Conservation (phyloP, 164 flowering plant species). For the Amborella trichopoda region DNA sequence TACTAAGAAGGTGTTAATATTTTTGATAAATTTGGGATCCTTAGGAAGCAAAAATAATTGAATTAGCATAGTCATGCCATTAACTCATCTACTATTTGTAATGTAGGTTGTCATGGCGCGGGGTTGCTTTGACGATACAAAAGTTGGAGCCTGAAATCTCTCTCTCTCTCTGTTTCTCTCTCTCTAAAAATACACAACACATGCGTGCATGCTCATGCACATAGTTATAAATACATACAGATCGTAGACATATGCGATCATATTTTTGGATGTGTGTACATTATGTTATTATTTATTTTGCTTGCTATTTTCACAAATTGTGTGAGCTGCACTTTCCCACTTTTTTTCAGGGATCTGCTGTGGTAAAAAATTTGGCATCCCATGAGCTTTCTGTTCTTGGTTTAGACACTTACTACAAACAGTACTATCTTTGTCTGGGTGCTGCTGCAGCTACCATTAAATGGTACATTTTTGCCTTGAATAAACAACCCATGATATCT, state of each 20-base stretch:
- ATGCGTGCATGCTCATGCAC: too few species aligned
- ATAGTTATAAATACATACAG: too few species aligned
- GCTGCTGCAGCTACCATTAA: constrained; percentile 87
- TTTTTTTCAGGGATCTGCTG: constrained; percentile 58
- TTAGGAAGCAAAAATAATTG: background rate
- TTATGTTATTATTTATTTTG: constrained; percentile 1
- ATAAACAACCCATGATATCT: background rate
- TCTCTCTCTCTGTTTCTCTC: too few species aligned
- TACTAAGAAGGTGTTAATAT: constrained; percentile 52
- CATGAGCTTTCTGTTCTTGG: constrained; percentile 96
- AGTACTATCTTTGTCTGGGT: constrained; percentile 95
- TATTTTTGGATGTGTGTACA: too few species aligned
- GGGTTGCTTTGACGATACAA: constrained; percentile 96
- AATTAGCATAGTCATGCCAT: background rate
- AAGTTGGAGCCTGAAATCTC: too few species aligned
- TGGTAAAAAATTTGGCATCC: constrained; percentile 75
- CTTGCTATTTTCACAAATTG: constrained; percentile 3
- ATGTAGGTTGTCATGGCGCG: constrained; percentile 74
- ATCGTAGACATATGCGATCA: too few species aligned
- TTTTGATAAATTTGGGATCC: background rate
- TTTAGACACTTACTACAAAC: constrained; percentile 88
- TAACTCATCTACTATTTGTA: background rate
- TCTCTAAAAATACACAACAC: too few species aligned
- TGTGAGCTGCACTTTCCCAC: background rate
- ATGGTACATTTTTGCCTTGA: constrained; percentile 37